Evolutionary conservation across 2,329 filamentous ascomycete genomes (phyloP).

Genomic region (Pestalotiopsis sp.): DNA sequence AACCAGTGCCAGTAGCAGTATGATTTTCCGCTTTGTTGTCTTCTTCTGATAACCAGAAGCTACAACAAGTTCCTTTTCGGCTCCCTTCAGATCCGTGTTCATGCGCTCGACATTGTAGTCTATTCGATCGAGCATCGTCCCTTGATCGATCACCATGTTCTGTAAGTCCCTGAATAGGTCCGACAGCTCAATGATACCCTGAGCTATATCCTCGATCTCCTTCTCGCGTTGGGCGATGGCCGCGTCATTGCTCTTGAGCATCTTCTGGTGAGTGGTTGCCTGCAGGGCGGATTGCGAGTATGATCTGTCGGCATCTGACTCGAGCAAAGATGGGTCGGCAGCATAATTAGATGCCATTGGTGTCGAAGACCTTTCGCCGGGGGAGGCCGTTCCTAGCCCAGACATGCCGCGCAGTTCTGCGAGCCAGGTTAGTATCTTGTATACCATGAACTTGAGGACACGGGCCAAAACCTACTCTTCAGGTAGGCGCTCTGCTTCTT

Average conservation of each 20-base stretch:
- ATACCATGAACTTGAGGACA: not conserved
- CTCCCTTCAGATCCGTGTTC: constrained; percentile 89
- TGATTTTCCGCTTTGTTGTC: constrained; percentile 89
- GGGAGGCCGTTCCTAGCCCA: constrained; percentile 55
- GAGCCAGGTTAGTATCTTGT: not conserved
- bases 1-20: constrained; percentile 82
- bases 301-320: constrained; percentile 90
- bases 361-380: constrained; percentile 56
- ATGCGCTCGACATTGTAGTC: constrained; percentile 98
- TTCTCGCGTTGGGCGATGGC: constrained; percentile 89
- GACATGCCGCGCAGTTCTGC: constrained; percentile 76
- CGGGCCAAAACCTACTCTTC: constrained; percentile 67
- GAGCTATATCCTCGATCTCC: constrained; percentile 97
- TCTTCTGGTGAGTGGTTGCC: constrained; percentile 65
- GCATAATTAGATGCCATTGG: constrained; percentile 61
- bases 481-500: constrained; percentile 98
- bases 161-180: constrained; percentile 97
- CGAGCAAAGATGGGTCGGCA: constrained; percentile 82
- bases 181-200: constrained; percentile 95
- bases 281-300: constrained; percentile 90
- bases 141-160: constrained; percentile 91
- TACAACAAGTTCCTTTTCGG: constrained; percentile 88
- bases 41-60: constrained; percentile 88
- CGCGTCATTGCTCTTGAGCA: constrained; percentile 76
- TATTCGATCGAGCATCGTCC: constrained; percentile 88